A percentile compares a stretch with the other conserved stretches of the same genome.
These are phyloP conservation scores for Leptosphaerulina australis DNA, from an alignment of 2,329 filamentous ascomycete genomes.

Conservation along the genomic window DNA sequence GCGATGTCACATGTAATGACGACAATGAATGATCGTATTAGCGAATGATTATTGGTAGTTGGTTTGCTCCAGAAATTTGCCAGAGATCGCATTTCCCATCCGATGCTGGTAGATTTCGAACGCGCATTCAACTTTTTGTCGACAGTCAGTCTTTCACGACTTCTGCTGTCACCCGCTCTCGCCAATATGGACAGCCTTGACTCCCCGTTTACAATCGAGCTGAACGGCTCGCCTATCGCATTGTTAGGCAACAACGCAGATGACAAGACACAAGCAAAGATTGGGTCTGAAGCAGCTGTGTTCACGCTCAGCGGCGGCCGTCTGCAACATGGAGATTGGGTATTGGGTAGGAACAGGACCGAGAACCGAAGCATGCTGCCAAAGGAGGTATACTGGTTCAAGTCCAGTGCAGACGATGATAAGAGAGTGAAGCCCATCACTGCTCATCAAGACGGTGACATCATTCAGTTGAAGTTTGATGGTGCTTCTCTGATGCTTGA, in stretches of 20 bases:
- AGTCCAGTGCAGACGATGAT: conserved; percentile 13
- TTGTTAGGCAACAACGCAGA: conserved; percentile 14
- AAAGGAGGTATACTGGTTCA: conserved; percentile 37
- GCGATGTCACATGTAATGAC: conserved; percentile 11
- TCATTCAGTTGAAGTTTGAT: conserved; percentile 27
- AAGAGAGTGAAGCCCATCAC: conserved; percentile 22
- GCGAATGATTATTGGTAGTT: conserved; percentile 1
- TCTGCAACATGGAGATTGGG: conserved; percentile 28
- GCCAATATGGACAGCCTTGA: conserved; percentile 30
- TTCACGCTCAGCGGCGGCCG: conserved; percentile 33
- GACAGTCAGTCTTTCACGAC: conserved; percentile 9
- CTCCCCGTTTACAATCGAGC: conserved; percentile 33
- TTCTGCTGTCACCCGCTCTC: conserved; percentile 15
- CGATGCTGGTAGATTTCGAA: conserved; percentile 19
- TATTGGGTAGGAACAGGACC: conserved; percentile 25
- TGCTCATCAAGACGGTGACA: conserved; percentile 25
- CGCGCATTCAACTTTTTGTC: conserved; percentile 11
- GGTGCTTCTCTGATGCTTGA: conserved; percentile 21
- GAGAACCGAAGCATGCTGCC: conserved; percentile 35
- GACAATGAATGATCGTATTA: background rate
- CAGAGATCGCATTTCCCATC: conserved; percentile 1
- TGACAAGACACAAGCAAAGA: conserved; percentile 24
- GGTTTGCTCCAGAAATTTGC: background rate
- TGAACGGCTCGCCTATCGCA: conserved; percentile 31
- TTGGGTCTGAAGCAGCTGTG: conserved; percentile 27